phyloP scores from a whole-genome alignment of 164 flowering plant species.

The Buxus sempervirens region DNA sequence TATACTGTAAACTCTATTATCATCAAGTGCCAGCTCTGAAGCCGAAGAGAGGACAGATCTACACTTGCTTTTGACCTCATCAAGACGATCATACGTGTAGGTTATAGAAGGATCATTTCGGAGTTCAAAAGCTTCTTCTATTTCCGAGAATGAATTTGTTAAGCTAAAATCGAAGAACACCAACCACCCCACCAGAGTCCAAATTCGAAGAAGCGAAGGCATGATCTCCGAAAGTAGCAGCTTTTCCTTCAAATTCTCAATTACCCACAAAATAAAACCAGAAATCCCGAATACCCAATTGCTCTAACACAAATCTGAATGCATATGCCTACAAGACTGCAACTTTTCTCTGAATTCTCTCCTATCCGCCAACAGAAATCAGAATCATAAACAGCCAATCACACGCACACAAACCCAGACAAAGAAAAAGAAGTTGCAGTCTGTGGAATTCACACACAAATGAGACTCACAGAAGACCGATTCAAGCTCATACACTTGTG shows the following conservation, averaged over 20 bases:
- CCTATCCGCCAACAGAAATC: too few relatives aligned
- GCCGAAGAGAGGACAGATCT: constrained; percentile 41
- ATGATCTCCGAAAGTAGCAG: constrained; percentile 20
- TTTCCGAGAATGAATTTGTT: constrained; percentile 18
- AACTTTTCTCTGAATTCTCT: too few relatives aligned
- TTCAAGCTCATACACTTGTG: background rate
- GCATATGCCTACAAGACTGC: too few relatives aligned
- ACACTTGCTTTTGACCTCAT: constrained; percentile 63
- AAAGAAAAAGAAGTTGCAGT: too few relatives aligned
- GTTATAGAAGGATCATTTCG: constrained; percentile 21
- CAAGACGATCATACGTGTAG: constrained; percentile 41
- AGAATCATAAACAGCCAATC: too few relatives aligned
- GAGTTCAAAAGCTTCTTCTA: background rate
- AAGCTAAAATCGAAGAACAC: constrained; percentile 25
- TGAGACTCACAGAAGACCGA: background rate
- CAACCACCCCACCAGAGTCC: constrained; percentile 27
- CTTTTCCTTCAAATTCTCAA: constrained; percentile 1
- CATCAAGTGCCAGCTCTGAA: constrained; percentile 37
- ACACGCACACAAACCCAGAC: too few relatives aligned
- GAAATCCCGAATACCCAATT: constrained; percentile 11
- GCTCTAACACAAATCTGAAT: background rate
- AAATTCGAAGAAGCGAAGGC: constrained; percentile 7
- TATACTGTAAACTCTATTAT: constrained; percentile 23
- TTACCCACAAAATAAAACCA: constrained; percentile 9
- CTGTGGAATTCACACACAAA: background rate